phyloP scores from a whole-genome alignment of 164 flowering plant species.

The Akebia trifoliata region DNA sequence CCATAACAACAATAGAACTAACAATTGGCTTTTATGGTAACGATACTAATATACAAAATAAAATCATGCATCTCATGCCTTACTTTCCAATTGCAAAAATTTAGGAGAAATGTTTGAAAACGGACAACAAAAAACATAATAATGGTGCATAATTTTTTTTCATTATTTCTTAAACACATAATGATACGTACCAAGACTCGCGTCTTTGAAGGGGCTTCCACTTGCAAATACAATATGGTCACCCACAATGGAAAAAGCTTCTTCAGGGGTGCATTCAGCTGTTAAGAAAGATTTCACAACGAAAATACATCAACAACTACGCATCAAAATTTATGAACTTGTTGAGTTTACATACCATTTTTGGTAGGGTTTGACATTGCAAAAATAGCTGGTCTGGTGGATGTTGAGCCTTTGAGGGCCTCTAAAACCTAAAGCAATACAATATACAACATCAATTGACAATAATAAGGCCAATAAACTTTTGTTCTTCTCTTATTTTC shows the following conservation, averaged over 20 bases:
- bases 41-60: too few species aligned
- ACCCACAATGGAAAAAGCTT: conserved; percentile 87
- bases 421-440: conserved; percentile 63
- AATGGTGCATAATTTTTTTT: neutral
- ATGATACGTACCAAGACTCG: conserved; percentile 63
- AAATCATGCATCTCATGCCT: too few species aligned
- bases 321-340: neutral
- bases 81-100: too few species aligned
- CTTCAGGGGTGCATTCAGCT: conserved; percentile 98
- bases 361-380: conserved; percentile 95
- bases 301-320: neutral
- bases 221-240: conserved; percentile 87
- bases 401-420: conserved; percentile 86
- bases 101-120: neutral
- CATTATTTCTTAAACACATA: neutral
- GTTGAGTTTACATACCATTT: conserved; percentile 49
- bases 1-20: too few species aligned
- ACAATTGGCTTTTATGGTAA: too few species aligned
- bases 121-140: neutral
- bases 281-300: conserved; percentile 17
- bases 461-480: neutral
- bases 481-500: neutral
- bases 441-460: neutral
- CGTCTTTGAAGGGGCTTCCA: conserved; percentile 92
- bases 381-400: conserved; percentile 95